These are phyloP conservation scores for Amanita rimosa DNA, from an alignment of 768 basidiomycete genomes.

Conservation along the genomic window DNA sequence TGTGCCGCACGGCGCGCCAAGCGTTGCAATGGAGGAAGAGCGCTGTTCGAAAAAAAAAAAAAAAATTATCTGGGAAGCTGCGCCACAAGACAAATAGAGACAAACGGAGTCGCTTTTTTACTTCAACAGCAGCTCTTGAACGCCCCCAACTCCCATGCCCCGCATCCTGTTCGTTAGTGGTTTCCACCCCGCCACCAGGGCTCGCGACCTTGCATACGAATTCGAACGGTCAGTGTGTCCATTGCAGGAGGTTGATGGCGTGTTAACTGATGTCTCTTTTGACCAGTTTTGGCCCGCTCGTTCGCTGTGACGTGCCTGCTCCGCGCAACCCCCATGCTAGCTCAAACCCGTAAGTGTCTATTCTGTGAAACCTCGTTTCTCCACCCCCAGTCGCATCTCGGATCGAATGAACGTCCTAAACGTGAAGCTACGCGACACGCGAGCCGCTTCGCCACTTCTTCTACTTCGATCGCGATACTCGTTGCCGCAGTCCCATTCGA, in stretches of 20 bases:
- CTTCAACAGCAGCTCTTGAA: conserved; percentile 13
- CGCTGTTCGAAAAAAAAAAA: no score
- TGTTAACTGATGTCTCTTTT: conserved; percentile 4
- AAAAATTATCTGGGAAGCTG: no score
- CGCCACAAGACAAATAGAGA: conserved; percentile 10
- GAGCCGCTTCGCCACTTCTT: conserved; percentile 13
- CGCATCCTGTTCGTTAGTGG: conserved; percentile 84
- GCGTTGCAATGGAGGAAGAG: background rate
- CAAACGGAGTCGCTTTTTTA: conserved; percentile 12
- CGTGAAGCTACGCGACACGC: conserved; percentile 11
- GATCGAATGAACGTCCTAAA: conserved; percentile 20
- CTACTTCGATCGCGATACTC: conserved; percentile 14
- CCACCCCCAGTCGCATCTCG: conserved; percentile 15
- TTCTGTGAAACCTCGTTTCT: conserved; percentile 12
- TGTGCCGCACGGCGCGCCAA: background rate
- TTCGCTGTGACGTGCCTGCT: conserved; percentile 86
- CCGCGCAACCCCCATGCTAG: conserved; percentile 67
- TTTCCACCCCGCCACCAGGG: conserved; percentile 74
- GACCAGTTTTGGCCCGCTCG: conserved; percentile 64
- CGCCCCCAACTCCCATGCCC: conserved; percentile 37
- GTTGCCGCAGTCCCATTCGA: conserved; percentile 9
- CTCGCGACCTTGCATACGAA: conserved; percentile 75
- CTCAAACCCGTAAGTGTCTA: conserved; percentile 70
- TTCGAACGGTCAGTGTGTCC: conserved; percentile 60
- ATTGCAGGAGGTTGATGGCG: background rate